These are phyloP conservation scores for Talaromyces ruber DNA, from an alignment of 495 filamentous ascomycete genomes.

Conservation along the genomic window DNA sequence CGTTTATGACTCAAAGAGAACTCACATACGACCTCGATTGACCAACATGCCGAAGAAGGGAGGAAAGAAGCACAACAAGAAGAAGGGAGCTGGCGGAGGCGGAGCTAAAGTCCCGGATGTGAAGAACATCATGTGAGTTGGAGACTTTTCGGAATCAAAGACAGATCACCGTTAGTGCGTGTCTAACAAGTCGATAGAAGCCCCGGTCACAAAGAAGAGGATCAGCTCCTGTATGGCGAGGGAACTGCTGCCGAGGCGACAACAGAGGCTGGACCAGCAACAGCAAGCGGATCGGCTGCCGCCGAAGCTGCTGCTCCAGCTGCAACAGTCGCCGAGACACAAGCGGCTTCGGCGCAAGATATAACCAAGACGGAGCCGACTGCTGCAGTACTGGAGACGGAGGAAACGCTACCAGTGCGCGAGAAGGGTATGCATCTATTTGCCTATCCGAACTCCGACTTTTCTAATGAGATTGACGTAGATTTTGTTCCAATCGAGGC, in stretches of 20 bases:
- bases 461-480: background rate
- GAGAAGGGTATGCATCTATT: background rate
- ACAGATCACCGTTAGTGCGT: no score
- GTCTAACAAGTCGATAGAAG: conserved; percentile 15
- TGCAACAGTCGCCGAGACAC: conserved; percentile 10
- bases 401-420: background rate
- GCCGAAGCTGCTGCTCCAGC: background rate
- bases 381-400: conserved; percentile 6
- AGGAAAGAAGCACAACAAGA: conserved; percentile 33
- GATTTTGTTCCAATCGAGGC: background rate
- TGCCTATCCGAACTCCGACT: background rate
- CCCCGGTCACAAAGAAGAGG: conserved; percentile 31
- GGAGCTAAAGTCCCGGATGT: conserved; percentile 24
- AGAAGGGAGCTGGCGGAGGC: conserved; percentile 21
- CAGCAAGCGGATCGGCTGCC: conserved; percentile 16
- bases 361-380: conserved; percentile 8
- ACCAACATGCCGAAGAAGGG: conserved; percentile 36
- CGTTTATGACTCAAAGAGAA: background rate
- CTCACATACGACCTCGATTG: background rate
- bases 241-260: conserved; percentile 17
- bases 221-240: conserved; percentile 26
- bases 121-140: conserved; percentile 36
- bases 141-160: background rate
- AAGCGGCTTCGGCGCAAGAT: conserved; percentile 11
- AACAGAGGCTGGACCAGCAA: conserved; percentile 14